Evolutionary conservation across 2,329 filamentous ascomycete genomes (phyloP).

Genomic region (Exophiala viscosa): DNA sequence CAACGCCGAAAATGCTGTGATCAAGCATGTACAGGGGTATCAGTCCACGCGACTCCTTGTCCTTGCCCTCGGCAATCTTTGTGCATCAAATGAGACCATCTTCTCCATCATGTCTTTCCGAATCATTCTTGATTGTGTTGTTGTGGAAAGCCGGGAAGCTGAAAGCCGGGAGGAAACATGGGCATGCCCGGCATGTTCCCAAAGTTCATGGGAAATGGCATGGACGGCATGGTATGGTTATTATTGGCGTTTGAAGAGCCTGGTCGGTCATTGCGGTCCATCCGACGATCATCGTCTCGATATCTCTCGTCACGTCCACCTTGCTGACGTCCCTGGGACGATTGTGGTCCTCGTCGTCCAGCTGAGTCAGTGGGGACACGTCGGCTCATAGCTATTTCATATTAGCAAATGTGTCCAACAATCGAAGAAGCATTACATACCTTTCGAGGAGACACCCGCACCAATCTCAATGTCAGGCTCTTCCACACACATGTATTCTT

Average conservation of each 20-base stretch:
- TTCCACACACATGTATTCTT: slow-evolving; percentile 82
- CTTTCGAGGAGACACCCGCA: slow-evolving; percentile 93
- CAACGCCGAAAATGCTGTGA: no score
- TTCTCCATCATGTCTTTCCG: neutral
- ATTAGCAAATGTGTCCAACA: slow-evolving; percentile 18
- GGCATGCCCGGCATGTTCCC: slow-evolving; percentile 44
- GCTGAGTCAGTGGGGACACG: slow-evolving; percentile 51
- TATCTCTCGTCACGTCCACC: slow-evolving; percentile 33
- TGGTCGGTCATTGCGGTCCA: slow-evolving; percentile 23
- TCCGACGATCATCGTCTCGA: slow-evolving; percentile 36
- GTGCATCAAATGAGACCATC: neutral
- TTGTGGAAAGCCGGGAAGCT: slow-evolving; percentile 29
- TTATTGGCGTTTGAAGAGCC: slow-evolving; percentile 18
- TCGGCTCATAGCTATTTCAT: slow-evolving; percentile 45
- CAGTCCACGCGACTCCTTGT: neutral
- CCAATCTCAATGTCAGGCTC: slow-evolving; percentile 99
- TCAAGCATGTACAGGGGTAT: neutral
- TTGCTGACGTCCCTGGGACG: slow-evolving; percentile 37
- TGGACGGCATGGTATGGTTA: slow-evolving; percentile 30
- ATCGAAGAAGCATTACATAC: slow-evolving; percentile 32
- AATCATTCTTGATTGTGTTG: slow-evolving; percentile 21
- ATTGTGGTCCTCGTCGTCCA: slow-evolving; percentile 48
- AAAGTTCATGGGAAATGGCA: slow-evolving; percentile 25
- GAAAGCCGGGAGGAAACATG: slow-evolving; percentile 48
- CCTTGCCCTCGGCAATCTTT: neutral